phyloP scores from a whole-genome alignment of 75 land plant genomes.

The Pinus tabuliformis region DNA sequence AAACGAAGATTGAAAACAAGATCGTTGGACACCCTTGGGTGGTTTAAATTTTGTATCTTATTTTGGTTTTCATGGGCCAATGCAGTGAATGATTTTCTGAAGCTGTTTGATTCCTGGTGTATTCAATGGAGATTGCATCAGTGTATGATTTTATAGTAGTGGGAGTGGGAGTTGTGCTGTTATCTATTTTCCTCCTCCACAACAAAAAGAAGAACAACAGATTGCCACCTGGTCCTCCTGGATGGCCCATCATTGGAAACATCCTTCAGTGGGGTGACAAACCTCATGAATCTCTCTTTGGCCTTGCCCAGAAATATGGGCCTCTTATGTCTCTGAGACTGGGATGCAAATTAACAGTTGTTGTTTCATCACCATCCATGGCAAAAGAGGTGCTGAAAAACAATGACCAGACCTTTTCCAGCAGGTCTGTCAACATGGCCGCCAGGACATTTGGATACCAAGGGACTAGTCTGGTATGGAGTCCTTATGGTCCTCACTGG shows the following conservation, averaged over 20 bases:
- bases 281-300: slow-evolving; percentile 5
- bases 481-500: slow-evolving; percentile 3
- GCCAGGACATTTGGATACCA: not conserved
- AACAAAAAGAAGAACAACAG: too few relatives aligned
- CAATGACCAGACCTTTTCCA: slow-evolving; percentile 1
- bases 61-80: too few relatives aligned
- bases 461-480: not conserved
- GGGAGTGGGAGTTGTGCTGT: too few relatives aligned
- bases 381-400: slow-evolving; percentile 1
- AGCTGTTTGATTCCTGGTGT: too few relatives aligned
- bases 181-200: too few relatives aligned
- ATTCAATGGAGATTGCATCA: too few relatives aligned
- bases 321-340: slow-evolving; percentile 13
- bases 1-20: too few relatives aligned
- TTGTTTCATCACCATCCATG: slow-evolving; percentile 8
- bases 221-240: not conserved
- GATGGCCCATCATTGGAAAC: not conserved
- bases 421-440: not conserved
- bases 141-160: too few relatives aligned
- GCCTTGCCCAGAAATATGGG: slow-evolving; percentile 7
- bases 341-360: not conserved
- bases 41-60: too few relatives aligned
- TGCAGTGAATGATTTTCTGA: too few relatives aligned
- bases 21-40: too few relatives aligned
- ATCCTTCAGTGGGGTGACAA: slow-evolving; percentile 6